Base-by-base conservation (phyloP, 2,329 filamentous ascomycete genomes). In the Fusarium pseudocircinatum region DNA sequence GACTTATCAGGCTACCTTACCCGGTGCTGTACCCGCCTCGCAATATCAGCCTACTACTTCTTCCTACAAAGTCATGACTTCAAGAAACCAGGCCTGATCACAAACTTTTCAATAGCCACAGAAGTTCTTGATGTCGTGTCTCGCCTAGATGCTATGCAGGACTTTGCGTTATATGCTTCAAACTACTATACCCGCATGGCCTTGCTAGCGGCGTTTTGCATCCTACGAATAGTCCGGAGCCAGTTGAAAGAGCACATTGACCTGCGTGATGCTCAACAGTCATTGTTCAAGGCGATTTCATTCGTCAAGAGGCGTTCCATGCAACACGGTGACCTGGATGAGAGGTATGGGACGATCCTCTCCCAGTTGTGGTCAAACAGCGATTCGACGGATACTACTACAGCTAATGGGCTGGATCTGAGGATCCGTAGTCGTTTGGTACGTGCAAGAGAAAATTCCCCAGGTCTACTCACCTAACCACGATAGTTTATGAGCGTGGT, bases 291-390 rank as follows among this genome's bases (percentile, higher is more conserved):
- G 22, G 58, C 58, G 10, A 56, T 60, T 15, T 60, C 58, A 12
- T 53, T 56, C 30, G 58, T 34, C 22, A 60, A 60, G 20, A 60
- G 58, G 11, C 36, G 46, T 10, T 60, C 58, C 26, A 56, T 60
- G 28, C 58, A 60, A 40, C 46, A 28, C 10, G 58, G 58, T 14
- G 58, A 60, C 14, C 58, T 60, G 7, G 58, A 60, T 24, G 58
- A 60, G 36, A 54, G 58, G 14, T 54, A 60, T 32, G 58, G 34
- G 18, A 60, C 28, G 16, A 60, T 60, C 11, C 36, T 60, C 18
- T 54, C 58, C 7, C 58, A 60, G 28, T 26, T 60, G n/a, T 60
- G 58, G 58, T 60, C 58, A 60, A 60, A 60, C 6, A 60, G 47
- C 47, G 37, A 60, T 32, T 34, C 28, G n/a, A 34, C 9, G 16